These are phyloP conservation scores for Biscutella laevigata DNA, from an alignment of 441 rosid genomes.

Conservation along the genomic window DNA sequence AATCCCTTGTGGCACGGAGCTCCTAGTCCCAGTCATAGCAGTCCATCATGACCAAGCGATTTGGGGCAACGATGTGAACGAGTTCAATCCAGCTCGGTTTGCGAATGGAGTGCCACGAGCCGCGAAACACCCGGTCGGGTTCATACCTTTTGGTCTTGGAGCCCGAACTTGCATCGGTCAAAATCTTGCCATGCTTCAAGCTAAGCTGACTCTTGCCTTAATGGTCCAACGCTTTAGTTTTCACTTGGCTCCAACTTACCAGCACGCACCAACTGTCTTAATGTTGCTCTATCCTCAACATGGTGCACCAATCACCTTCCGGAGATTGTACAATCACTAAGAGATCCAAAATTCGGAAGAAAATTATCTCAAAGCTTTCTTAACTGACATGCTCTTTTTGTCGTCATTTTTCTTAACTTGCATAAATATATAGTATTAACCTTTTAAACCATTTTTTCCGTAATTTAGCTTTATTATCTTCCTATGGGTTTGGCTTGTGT, in stretches of 20 bases:
- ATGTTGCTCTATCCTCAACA: conserved; percentile 86
- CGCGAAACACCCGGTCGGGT: conserved; percentile 57
- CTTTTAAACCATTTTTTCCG: background rate
- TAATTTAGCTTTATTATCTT: background rate
- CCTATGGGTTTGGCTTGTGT: background rate
- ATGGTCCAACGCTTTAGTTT: conserved; percentile 73
- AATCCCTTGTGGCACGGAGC: conserved; percentile 82
- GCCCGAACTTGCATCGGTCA: conserved; percentile 80
- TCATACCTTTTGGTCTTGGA: conserved; percentile 87
- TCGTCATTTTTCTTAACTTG: conserved; percentile 20
- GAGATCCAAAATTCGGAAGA: conserved; percentile 1
- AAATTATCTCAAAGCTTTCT: conserved; percentile 10
- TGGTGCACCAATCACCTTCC: conserved; percentile 83
- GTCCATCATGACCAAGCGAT: conserved; percentile 81
- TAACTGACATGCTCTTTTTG: conserved; percentile 18
- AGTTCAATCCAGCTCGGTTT: conserved; percentile 82
- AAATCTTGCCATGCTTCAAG: conserved; percentile 75
- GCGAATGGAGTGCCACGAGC: conserved; percentile 63
- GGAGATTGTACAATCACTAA: conserved; percentile 20
- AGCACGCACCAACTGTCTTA: conserved; percentile 87
- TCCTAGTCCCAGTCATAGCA: conserved; percentile 74
- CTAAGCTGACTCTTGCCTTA: conserved; percentile 62
- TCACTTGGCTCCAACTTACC: conserved; percentile 62
- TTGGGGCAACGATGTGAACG: conserved; percentile 83
- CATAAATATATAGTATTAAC: conserved; percentile 26